phyloP scores from a whole-genome alignment of 768 basidiomycete genomes.

The Auricularia auricula-judae region DNA sequence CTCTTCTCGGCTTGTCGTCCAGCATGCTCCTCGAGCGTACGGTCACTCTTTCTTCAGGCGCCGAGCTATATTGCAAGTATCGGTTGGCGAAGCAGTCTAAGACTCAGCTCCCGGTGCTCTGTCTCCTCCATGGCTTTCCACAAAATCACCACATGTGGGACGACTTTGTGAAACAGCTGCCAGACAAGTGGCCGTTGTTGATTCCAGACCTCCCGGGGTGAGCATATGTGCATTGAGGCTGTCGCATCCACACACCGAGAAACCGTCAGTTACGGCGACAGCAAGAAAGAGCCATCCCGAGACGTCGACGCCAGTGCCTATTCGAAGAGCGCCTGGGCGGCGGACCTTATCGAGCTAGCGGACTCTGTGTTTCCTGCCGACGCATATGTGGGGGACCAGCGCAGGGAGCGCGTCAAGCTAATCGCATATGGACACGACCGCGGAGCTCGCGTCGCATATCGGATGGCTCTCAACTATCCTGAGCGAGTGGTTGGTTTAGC shows the following conservation, averaged over 20 bases:
- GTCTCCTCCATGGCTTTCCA: conserved; percentile 14
- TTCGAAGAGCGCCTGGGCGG: conserved; percentile 10
- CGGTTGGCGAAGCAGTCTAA: neutral
- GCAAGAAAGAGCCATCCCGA: conserved; percentile 6
- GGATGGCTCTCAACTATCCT: conserved; percentile 10
- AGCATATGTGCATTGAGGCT: too few species aligned
- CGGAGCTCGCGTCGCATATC: conserved; percentile 11
- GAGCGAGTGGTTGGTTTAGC: conserved; percentile 10
- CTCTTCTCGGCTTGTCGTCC: neutral
- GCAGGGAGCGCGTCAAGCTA: conserved; percentile 4
- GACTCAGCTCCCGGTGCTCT: conserved; percentile 7
- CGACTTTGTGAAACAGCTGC: conserved; percentile 5
- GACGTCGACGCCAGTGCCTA: conserved; percentile 5
- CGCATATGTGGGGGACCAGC: neutral
- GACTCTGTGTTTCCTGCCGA: conserved; percentile 3
- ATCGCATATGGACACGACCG: conserved; percentile 13
- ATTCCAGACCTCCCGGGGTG: conserved; percentile 14
- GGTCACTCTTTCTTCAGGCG: neutral
- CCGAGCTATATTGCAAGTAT: neutral
- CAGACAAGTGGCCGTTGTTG: conserved; percentile 5
- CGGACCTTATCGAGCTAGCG: conserved; percentile 10
- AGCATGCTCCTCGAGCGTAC: neutral
- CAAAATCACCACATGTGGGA: conserved; percentile 13
- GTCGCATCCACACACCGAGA: neutral
- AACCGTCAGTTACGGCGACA: conserved; percentile 8